Evolutionary conservation across 306 rosid species (phyloP), one percentile per base, ranked within the genome.

Genomic region (Lathyrus aphaca): DNA sequence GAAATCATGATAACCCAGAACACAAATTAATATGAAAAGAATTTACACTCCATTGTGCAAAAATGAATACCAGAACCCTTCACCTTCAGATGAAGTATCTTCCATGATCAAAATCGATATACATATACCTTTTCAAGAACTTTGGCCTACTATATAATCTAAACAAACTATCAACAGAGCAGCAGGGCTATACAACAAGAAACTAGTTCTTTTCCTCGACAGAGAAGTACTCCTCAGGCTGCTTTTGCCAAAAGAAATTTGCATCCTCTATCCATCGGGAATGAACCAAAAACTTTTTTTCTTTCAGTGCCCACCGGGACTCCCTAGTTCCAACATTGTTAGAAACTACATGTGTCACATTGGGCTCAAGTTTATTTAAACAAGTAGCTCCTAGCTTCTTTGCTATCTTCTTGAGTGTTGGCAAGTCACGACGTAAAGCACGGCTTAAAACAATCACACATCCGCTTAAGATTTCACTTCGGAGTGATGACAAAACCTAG

Each of bases 371-470:
- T 58, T 87, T 91, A 4, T 74, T 78, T 43, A 77, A 51, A 69
- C 98, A 94, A 10, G 67, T 78, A 15, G 97, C 98, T 72, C 98
- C 98, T 80, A 94, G 64, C 57, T 77, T 86, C 82, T 85, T 92
- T 3, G 93, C 95, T 88, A 87, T 85, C 82, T 69, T 85, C 92
- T 82, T 69, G n/a, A 94, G 89, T 27, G 82, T 78, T 6, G 66
- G 85, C 13, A 69, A 68, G 11, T 77, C 78, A 18, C 74, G 40
- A 11, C 84, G 91, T 30, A 76, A 68, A 12, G 85, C 84, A 6
- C 79, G 91, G 77, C 87, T 90, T 68, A 94, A 90, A 37, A 90
- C 77, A 0, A 90, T 60, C 65, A 76, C 84, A 43, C 92, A 90
- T 13, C 90, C 96, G 9, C 77, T 75, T 10, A 94, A 80, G 15